These are phyloP conservation scores for Oryza meyeriana DNA, from an alignment of 176 grass and related monocot species.

Conservation along the genomic window DNA sequence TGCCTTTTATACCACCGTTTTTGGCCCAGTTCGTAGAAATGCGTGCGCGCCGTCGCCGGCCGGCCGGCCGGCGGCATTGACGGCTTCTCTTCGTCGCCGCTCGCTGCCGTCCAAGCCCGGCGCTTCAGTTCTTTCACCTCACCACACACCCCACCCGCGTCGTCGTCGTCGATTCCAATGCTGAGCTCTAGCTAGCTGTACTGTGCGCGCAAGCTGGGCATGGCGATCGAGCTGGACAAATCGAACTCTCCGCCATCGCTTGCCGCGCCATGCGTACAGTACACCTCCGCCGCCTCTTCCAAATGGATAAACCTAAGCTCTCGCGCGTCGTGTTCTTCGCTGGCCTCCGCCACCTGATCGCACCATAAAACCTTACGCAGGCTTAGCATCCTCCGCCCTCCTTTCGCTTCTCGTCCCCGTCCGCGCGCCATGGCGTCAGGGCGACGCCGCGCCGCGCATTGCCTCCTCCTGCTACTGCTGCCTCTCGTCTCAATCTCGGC, in stretches of 20 bases:
- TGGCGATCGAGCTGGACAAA: background rate
- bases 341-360: no score
- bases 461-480: background rate
- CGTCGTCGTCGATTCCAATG: conserved; percentile 31
- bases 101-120: conserved; percentile 17
- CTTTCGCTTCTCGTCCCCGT: background rate
- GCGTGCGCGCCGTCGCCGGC: no score
- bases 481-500: background rate
- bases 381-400: background rate
- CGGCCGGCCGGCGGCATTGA: background rate
- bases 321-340: no score
- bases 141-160: no score
- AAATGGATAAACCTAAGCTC: background rate
- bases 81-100: no score
- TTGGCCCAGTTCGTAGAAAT: no score
- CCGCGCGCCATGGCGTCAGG: conserved; percentile 11
- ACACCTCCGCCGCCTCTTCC: background rate
- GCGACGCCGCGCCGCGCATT: background rate
- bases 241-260: background rate
- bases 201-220: no score
- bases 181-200: background rate
- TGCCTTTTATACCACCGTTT: no score
- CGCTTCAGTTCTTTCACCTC: conserved; percentile 39
- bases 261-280: no score
- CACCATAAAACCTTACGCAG: background rate